These are phyloP conservation scores for Hymenoscyphus scutula DNA, from an alignment of 2,329 filamentous ascomycete genomes.

Conservation along the genomic window DNA sequence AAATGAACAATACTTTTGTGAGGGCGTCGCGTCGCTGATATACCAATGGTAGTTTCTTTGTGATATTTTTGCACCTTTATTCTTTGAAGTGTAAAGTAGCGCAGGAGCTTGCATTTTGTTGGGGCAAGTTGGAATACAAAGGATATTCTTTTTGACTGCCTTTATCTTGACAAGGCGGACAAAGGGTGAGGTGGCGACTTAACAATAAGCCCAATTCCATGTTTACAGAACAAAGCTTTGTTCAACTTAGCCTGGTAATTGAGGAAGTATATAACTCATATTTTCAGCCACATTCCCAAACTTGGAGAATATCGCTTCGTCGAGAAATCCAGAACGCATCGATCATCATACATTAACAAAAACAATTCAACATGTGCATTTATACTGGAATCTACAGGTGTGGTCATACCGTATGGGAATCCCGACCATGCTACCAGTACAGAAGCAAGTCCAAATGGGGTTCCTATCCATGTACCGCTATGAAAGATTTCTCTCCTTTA, in stretches of 20 bases:
- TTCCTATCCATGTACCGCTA: not conserved
- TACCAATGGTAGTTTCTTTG: not conserved
- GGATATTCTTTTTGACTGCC: not conserved
- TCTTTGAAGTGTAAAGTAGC: not conserved
- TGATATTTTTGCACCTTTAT: not conserved
- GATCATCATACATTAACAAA: too few relatives aligned
- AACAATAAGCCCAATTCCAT: not conserved
- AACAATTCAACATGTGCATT: not conserved
- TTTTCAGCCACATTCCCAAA: not conserved
- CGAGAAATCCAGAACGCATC: not conserved
- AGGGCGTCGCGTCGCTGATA: not conserved
- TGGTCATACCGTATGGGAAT: not conserved
- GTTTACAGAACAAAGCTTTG: not conserved
- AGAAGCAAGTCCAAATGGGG: not conserved
- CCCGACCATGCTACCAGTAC: not conserved
- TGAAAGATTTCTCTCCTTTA: not conserved
- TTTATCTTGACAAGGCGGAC: not conserved
- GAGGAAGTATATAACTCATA: not conserved
- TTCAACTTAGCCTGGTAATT: not conserved
- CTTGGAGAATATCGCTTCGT: not conserved
- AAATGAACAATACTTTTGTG: constrained; percentile 2
- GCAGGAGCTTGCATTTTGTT: not conserved
- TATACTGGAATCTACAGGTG: not conserved
- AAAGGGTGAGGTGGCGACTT: not conserved
- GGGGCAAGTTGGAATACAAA: not conserved